A percentile compares a stretch with the other conserved stretches of the same genome.
Conservation (phyloP, 176 grass and related monocot genomes). For the Echinochloa phyllopogon region DNA sequence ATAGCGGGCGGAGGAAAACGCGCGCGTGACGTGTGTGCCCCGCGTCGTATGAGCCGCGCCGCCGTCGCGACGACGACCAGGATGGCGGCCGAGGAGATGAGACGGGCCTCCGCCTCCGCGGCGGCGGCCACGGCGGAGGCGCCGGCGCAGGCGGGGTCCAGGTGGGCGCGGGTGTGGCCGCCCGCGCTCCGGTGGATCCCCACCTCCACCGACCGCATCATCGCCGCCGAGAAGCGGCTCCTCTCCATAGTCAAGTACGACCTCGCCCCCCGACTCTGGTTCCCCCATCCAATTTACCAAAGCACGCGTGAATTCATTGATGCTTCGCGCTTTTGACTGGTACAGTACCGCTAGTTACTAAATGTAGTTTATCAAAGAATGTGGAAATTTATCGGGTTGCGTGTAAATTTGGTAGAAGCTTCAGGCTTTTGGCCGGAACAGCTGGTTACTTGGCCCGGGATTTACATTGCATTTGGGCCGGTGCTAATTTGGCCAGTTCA, state of each 20-base stretch:
- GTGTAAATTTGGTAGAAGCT: not conserved
- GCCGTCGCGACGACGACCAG: conserved; percentile 22
- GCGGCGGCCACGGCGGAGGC: conserved; percentile 14
- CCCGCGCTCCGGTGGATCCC: conserved; percentile 83
- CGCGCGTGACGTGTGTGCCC: not conserved
- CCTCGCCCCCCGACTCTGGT: not conserved
- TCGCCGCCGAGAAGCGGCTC: conserved; percentile 94
- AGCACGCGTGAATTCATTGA: not conserved
- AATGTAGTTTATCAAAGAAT: not conserved
- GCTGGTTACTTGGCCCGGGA: not conserved
- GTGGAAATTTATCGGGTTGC: not conserved
- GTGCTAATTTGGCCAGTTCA: not conserved
- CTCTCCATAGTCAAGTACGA: conserved; percentile 77
- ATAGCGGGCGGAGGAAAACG: too few relatives aligned
- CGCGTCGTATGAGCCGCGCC: conserved; percentile 30
- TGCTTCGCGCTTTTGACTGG: not conserved
- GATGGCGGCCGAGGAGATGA: conserved; percentile 61
- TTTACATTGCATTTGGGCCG: not conserved
- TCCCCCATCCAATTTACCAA: not conserved
- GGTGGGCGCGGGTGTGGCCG: conserved; percentile 72
- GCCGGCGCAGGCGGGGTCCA: conserved; percentile 38
- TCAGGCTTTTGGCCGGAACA: not conserved
- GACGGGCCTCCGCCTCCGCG: conserved; percentile 46
- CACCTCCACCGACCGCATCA: conserved; percentile 91
- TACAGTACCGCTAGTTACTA: not conserved